Base-by-base conservation (phyloP, 768 basidiomycete species). In the Stropharia rugosoannulata region DNA sequence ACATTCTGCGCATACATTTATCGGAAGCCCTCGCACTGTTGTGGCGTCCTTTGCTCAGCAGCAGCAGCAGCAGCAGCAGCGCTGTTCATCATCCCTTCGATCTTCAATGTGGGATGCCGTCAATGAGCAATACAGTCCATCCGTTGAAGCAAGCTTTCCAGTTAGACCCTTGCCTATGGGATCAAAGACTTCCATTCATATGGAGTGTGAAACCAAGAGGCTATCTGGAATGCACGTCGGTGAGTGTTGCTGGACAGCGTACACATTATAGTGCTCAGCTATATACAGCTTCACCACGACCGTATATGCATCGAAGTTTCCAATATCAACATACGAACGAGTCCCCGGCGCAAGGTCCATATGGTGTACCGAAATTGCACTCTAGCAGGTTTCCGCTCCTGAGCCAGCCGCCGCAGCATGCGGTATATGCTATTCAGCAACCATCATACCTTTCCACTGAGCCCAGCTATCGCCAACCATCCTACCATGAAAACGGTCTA, bases 221-320 rank as follows among this genome's bases (percentile, higher is more conserved):
- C 19, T 40, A 9, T 50, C 54, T 32, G 62, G 52, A 45, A 40
- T 58, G 36, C 63, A 64, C 44, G 54, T 56, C 11, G 57, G 63
- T 64, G 32, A 57, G 63, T 56, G 19, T 22, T 36, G 8, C 27
- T 9, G 41, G 9, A 18, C 19, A 40, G 15, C 27, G 22, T 19
- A 22, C n/a, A 19, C 5, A 40, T 27, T n/a, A 19, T 53, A 9
- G 42, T 19, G 25, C 37, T 35, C 22, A n/a, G 25, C n/a, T 1
- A 16, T 36, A 16, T 48, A 49, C 49, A 65, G 64, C 65, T 16
- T 46, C 59, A 15, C 62, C 64, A 13, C 67, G 66, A 51, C 67
- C 67, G 9, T 68, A 68, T 53, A 49, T 65, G 36, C 59, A 65
- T 8, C 62, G 60, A 45, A 62, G 51, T 46, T 37, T 56, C 36